Conservation (phyloP, 148 eudicot genomes). For the Chenopodium album region DNA sequence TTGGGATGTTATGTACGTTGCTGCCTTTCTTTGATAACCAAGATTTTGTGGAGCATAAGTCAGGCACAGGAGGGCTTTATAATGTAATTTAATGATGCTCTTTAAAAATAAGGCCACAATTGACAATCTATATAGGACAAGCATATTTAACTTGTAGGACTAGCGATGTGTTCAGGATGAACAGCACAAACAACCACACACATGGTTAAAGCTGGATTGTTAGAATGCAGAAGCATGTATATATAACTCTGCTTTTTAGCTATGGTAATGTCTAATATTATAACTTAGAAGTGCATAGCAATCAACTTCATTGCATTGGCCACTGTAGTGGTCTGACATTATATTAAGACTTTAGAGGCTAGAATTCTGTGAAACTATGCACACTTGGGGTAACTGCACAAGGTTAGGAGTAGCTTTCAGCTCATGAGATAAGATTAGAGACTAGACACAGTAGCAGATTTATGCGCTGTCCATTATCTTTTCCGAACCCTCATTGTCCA, state of each 20-base stretch:
- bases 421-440: neutral
- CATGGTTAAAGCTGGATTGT: neutral
- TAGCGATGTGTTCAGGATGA: neutral
- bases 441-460: neutral
- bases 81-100: neutral
- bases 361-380: neutral
- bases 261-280: neutral
- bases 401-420: neutral
- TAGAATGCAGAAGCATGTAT: neutral
- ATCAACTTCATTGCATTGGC: neutral
- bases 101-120: neutral
- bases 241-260: neutral
- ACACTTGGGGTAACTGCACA: neutral
- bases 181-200: neutral
- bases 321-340: neutral
- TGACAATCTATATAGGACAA: neutral
- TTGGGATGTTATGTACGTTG: neutral
- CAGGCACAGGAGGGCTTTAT: neutral
- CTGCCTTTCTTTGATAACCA: neutral
- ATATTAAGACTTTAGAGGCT: neutral
- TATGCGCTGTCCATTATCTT: neutral
- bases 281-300: neutral
- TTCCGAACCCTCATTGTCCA: conserved; percentile 5
- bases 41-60: neutral
- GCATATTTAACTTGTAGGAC: neutral